These are phyloP conservation scores for Lactifluus echinatus DNA, from an alignment of 768 basidiomycete species.

Conservation along the genomic window DNA sequence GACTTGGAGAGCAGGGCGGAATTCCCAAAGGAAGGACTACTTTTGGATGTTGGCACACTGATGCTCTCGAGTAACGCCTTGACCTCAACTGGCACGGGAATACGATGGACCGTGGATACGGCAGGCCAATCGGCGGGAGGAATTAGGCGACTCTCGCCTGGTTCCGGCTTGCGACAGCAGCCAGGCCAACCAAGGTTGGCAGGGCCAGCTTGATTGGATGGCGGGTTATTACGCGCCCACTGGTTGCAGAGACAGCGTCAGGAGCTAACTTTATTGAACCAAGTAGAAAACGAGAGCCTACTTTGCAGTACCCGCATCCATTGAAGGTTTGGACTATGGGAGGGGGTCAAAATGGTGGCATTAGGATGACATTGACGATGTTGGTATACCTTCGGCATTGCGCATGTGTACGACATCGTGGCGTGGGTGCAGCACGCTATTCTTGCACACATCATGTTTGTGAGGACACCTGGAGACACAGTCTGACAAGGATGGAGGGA, in stretches of 20 bases:
- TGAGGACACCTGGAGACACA: slow-evolving; percentile 58
- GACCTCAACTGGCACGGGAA: slow-evolving; percentile 66
- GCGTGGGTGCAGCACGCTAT: slow-evolving; percentile 63
- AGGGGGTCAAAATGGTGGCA: slow-evolving; percentile 18
- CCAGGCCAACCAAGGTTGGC: slow-evolving; percentile 81
- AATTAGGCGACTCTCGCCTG: slow-evolving; percentile 52
- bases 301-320: slow-evolving; percentile 89
- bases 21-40: slow-evolving; percentile 20
- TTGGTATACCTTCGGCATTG: slow-evolving; percentile 73
- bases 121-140: slow-evolving; percentile 73
- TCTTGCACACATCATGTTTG: slow-evolving; percentile 64
- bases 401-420: slow-evolving; percentile 71
- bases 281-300: slow-evolving; percentile 27
- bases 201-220: slow-evolving; percentile 45
- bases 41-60: slow-evolving; percentile 29
- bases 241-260: slow-evolving; percentile 28
- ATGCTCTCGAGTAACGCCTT: slow-evolving; percentile 54
- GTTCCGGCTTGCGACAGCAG: slow-evolving; percentile 70
- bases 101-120: slow-evolving; percentile 64
- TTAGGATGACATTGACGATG: neutral
- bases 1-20: slow-evolving; percentile 5
- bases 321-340: slow-evolving; percentile 67
- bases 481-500: slow-evolving; percentile 21
- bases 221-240: slow-evolving; percentile 63
- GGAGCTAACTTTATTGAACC: neutral